Evolutionary conservation across 2,329 filamentous ascomycete species (phyloP), one percentile per base, ranked within the genome.

Genomic region (Paecilomyces sp.): DNA sequence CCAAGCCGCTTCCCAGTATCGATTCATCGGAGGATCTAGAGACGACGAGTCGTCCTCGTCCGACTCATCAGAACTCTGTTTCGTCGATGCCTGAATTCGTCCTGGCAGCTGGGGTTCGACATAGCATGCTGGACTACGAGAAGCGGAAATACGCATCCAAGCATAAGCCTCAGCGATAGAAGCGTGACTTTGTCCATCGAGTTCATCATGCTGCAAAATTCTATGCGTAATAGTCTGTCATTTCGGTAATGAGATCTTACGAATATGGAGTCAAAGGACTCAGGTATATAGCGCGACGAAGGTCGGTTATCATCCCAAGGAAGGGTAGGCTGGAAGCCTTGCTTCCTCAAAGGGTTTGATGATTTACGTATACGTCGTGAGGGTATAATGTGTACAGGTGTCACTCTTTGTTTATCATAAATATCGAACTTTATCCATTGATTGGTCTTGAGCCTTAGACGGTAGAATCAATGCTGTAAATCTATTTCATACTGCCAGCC

Each of bases 11-110:
- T 28, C 62, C 64, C 36, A 57, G 60, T 36, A 65, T 66, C 11
- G 64, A 66, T 12, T 54, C 65, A 33, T 60, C 65, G 52, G 66
- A 64, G 54, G 55, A 58, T 8, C 59, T 59, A 54, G 62, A 62
- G 22, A 58, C 58, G 30, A 53, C 57, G 18, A 51, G 50, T 9
- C 15, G 6, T 53, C 51, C 51, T 57, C n/a, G 28, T 55, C 8
- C 60, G 58, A 8, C 57, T 59, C 34, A 64, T 60, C 47, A 61
- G 58, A 25, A 64, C 57, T 3, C 34, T 60, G 18, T 60, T 36
- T 25, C 41, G 6, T 47, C 52, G 3, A 62, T 79, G 24, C 77
- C 77, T 0, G 74, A 76, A 33, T 79, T 77, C 61, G 70, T 79
- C 9, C 68, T 79, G 28, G 73, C 73, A 53, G 71, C 74, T 9